Conservation (phyloP, 2,329 filamentous ascomycete species). For the Byssoonygena ceratinophila region DNA sequence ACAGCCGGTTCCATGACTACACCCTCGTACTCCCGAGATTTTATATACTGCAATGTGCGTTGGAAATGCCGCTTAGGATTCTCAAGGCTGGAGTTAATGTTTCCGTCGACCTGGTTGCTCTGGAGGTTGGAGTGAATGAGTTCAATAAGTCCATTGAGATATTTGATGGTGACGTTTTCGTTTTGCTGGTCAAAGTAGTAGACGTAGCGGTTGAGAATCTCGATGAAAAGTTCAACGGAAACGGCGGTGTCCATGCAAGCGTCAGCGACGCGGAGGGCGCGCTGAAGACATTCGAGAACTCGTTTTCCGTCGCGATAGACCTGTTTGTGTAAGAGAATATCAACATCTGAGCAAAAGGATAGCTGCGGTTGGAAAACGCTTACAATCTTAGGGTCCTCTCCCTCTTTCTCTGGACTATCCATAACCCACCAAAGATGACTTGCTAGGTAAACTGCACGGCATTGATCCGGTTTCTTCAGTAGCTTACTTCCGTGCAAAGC, state of each 20-base stretch:
- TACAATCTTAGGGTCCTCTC: slow-evolving; percentile 71
- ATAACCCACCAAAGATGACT: slow-evolving; percentile 98
- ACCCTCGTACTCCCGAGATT: slow-evolving; percentile 82
- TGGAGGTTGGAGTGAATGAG: slow-evolving; percentile 93
- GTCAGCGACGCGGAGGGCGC: slow-evolving; percentile 88
- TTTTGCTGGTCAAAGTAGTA: slow-evolving; percentile 99
- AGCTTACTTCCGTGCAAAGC: slow-evolving; percentile 94
- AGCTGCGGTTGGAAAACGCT: slow-evolving; percentile 29
- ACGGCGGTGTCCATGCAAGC: slow-evolving; percentile 98
- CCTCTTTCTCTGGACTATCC: slow-evolving; percentile 63
- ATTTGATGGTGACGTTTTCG: slow-evolving; percentile 95
- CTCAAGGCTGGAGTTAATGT: slow-evolving; percentile 62
- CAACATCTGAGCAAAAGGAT: background rate
- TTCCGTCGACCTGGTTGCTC: slow-evolving; percentile 60
- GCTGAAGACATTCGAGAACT: slow-evolving; percentile 89
- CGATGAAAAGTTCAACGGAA: slow-evolving; percentile 94
- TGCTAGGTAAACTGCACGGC: slow-evolving; percentile 87
- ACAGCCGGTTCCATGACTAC: slow-evolving; percentile 59
- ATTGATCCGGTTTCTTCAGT: slow-evolving; percentile 95
- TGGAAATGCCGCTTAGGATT: slow-evolving; percentile 89
- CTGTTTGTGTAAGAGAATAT: slow-evolving; percentile 25
- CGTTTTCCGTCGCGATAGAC: slow-evolving; percentile 96
- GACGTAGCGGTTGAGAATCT: slow-evolving; percentile 95
- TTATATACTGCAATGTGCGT: slow-evolving; percentile 88
- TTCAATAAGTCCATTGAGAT: slow-evolving; percentile 94